Conservation (phyloP, 345 rosid species). For the Eucalyptus pauciflora region DNA sequence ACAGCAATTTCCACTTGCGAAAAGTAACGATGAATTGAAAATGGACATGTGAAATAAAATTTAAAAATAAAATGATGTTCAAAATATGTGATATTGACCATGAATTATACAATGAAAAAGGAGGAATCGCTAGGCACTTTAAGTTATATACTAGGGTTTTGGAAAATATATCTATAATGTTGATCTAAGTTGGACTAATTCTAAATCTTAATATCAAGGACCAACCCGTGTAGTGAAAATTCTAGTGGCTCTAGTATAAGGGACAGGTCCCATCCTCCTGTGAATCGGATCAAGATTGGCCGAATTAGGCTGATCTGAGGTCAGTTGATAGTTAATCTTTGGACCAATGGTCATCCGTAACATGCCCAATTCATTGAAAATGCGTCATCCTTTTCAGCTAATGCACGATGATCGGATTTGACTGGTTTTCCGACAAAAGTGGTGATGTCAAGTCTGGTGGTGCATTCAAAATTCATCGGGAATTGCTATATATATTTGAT, state of each 20-base stretch:
- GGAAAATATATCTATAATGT: no score
- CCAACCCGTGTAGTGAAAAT: fast-evolving
- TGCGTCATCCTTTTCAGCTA: neutral
- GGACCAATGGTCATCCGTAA: no score
- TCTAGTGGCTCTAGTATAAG: no score
- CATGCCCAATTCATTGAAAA: neutral
- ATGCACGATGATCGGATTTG: neutral
- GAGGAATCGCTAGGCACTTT: neutral
- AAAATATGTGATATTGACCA: no score
- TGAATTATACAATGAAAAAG: fast-evolving
- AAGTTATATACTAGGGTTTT: fast-evolving
- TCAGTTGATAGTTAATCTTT: no score
- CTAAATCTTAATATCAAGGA: fast-evolving
- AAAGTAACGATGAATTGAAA: neutral
- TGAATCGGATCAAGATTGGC: neutral
- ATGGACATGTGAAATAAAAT: neutral
- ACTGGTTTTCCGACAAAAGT: neutral
- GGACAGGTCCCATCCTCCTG: fast-evolving
- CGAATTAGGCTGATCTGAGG: fast-evolving
- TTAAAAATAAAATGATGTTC: no score
- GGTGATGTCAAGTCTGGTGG: neutral
- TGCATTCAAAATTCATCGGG: neutral
- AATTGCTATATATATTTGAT: neutral
- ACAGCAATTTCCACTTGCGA: neutral
- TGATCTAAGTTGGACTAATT: fast-evolving